Evolutionary conservation across 2,329 filamentous ascomycete genomes (phyloP), one percentile per base, ranked within the genome.

Genomic region (Stachybotrys echinatus): DNA sequence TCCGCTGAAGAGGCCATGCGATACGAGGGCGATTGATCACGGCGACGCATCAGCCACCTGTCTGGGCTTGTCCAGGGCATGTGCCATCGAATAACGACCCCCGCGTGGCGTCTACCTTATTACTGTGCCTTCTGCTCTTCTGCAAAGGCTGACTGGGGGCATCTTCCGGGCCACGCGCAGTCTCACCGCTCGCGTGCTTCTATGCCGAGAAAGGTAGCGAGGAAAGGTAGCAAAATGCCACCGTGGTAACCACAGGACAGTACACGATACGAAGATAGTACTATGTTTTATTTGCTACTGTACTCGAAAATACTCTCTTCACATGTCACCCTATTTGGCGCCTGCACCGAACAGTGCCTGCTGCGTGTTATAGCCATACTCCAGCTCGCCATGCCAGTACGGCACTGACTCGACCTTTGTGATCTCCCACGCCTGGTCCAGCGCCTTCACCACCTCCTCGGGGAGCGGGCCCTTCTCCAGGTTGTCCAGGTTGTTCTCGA

Each of bases 341-440:
- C 66, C 69, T 1, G 65, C 58, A 6, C 70, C 72, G 62, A 86
- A 87, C 49, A 88, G 59, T 14, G 75, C 80, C 65, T 81, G 71
- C 58, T 75, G 67, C 6, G 84, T 83, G 61, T 89, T 74, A 58
- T 88, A 89, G 14, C 74, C 78, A 58, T 89, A 89, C 64, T 79
- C 76, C 48, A 88, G 65, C 46, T 87, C 82, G 48, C 74, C 70
- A 57, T 81, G 78, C 76, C 77, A 82, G 58, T 81, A 82, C 46
- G 72, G 69, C 8, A 72, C 54, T 10, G 74, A 71, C 31, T 80
- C 76, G 2, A 68, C 63, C 72, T 90, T 92, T 12, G 79, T 73
- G n/a, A 86, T 72, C 58, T 75, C 55, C 90, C 91, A 95, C 4
- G 88, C 89, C 66, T 88, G 73, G 58, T 95, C 89, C 51, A 95